Evolutionary conservation across 148 eudicot genomes (phyloP).

Genomic region (Chenopodium quinoa): DNA sequence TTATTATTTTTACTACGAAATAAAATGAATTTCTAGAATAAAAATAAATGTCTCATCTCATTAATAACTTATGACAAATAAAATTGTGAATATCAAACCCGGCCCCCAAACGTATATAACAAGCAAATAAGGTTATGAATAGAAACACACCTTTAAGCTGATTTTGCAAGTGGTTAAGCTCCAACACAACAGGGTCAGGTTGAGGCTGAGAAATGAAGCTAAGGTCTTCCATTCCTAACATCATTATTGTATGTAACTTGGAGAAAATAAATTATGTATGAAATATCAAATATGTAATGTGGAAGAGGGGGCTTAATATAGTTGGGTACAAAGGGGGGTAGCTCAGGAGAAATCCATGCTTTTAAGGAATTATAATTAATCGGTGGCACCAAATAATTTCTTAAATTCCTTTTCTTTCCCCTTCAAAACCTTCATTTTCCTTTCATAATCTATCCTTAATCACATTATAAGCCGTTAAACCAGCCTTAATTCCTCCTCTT

Average conservation of each 20-base stretch:
- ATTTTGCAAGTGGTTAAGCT: constrained; percentile 66
- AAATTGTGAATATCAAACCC: too few species aligned
- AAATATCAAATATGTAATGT: neutral
- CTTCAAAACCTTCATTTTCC: neutral
- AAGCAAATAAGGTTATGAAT: neutral
- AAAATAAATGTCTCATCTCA: too few species aligned
- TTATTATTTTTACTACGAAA: too few species aligned
- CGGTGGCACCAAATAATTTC: constrained; percentile 9
- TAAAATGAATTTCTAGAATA: too few species aligned
- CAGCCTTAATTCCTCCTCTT: constrained; percentile 40
- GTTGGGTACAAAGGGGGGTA: constrained; percentile 3
- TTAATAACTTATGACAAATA: too few species aligned
- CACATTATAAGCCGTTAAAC: constrained; percentile 39
- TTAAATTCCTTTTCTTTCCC: constrained; percentile 17
- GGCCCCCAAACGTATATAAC: too few species aligned
- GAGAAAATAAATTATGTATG: neutral
- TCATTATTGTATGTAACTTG: neutral
- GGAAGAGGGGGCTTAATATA: constrained; percentile 10
- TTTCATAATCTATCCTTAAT: constrained; percentile 23
- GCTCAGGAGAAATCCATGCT: constrained; percentile 34
- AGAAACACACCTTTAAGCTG: constrained; percentile 37
- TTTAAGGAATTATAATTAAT: constrained; percentile 48
- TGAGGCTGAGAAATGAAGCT: constrained; percentile 38
- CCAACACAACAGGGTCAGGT: constrained; percentile 60
- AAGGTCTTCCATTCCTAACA: constrained; percentile 34